These are phyloP conservation scores for Sherardia arvensis DNA, from an alignment of 257 asterid species.

Conservation along the genomic window DNA sequence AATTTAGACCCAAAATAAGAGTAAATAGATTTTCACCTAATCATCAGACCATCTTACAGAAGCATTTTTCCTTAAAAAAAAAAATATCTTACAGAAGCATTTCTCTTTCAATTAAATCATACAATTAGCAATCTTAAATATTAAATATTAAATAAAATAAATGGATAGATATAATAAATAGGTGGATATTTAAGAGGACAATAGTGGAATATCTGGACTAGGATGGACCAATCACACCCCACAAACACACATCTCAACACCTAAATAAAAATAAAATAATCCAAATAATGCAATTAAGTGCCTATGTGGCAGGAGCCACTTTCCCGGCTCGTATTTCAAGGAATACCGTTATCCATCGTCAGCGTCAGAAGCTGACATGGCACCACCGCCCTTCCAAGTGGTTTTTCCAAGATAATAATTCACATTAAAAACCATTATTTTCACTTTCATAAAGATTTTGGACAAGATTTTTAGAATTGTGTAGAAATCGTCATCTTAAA, in stretches of 20 bases:
- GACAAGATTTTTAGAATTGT: neutral
- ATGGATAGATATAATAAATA: no score
- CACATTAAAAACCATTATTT: neutral
- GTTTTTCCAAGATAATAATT: neutral
- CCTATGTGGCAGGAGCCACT: conserved; percentile 22
- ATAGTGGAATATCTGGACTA: neutral
- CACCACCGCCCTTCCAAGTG: conserved; percentile 19
- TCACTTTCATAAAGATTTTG: neutral
- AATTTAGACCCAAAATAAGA: no score
- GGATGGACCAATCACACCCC: conserved; percentile 7
- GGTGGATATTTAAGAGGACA: neutral
- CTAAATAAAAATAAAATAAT: neutral
- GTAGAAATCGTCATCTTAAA: neutral
- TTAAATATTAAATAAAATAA: no score
- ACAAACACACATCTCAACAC: neutral
- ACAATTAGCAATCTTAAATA: no score
- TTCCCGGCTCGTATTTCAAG: conserved; percentile 28
- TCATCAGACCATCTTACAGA: no score
- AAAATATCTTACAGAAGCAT: no score
- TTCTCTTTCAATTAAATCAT: no score
- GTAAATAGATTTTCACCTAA: no score
- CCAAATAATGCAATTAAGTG: neutral
- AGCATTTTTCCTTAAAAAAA: no score
- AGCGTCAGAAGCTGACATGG: conserved; percentile 27
- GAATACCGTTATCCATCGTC: conserved; percentile 29